Base-by-base conservation (phyloP, 805 yeast species). In the Spathaspora gorwiae region DNA sequence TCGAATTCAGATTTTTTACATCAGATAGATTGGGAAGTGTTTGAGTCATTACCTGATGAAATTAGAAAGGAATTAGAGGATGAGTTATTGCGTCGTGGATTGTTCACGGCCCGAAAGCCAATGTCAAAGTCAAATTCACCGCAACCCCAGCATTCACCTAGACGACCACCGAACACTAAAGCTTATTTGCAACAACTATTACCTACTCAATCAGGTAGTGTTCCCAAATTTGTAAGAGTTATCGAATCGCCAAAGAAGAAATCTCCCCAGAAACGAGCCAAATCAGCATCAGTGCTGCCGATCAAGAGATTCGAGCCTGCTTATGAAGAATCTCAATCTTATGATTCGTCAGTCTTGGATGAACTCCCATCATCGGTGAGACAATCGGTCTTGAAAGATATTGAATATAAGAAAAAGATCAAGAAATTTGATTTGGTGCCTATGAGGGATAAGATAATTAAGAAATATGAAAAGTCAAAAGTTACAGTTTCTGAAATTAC, bases 1-100 rank as follows among this genome's bases (percentile, higher is more conserved):
- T 26, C 31, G 8, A 6, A 9, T 45, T 24, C 45, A 37, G 24
- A 46, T 35, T 44, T 32, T 39, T 34, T 39, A 51, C 37, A 37
- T 35, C 48, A 76, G n/a, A 70, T 84, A 32, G 89, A 88, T 54
- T 71, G 81, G 75, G 78, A 75, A 2, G 87, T 85, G 1, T 78
- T 87, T 54, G 68, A 75, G 10, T 77, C 73, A 39, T 62, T 90
- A 7, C 97, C 97, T 0, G 53, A 61, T 2, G 84, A 82, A 24
- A 79, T 90, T 5, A 80, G 80, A 52, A 52, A 62, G 1, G 97
- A 90, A 53, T 56, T 90, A 1, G 69, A 65, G 48, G 58, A 60
- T 3, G 88, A 84, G 49, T 56, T 83, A 29, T 9, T 12, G 5
- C 64, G 79, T 37, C 59, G 86, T 26, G 69, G 72, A 0, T 49